phyloP scores from a whole-genome alignment of 352 stramenopile genomes.

The Pelagophyceae sp. region DNA sequence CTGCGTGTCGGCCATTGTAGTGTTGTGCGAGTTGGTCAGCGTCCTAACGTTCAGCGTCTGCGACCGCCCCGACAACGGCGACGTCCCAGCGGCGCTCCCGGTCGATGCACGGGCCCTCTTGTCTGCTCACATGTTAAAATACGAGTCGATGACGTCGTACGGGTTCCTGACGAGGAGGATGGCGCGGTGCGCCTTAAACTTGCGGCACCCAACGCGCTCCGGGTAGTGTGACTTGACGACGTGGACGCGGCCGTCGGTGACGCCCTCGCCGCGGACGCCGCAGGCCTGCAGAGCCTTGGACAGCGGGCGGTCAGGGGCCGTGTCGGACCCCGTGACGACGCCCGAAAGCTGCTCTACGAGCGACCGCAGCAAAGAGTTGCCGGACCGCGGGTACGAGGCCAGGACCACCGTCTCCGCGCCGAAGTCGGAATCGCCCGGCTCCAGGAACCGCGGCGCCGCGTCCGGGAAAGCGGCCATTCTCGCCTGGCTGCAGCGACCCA shows the following conservation, averaged over 20 bases:
- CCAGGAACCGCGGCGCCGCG: constrained; percentile 12
- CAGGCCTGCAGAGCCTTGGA: constrained; percentile 48
- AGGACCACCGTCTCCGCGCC: constrained; percentile 42
- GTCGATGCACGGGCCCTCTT: neutral
- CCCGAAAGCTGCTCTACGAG: constrained; percentile 86
- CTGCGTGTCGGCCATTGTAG: constrained; percentile 56
- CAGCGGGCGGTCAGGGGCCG: constrained; percentile 78
- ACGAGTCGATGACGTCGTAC: constrained; percentile 96
- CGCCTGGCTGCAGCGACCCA: no score
- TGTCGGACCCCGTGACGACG: constrained; percentile 92
- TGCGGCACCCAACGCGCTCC: constrained; percentile 75
- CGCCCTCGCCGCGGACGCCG: constrained; percentile 65
- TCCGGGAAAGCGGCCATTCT: no score
- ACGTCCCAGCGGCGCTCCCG: no score
- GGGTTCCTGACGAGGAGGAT: constrained; percentile 82
- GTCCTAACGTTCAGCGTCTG: constrained; percentile 1
- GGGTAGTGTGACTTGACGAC: constrained; percentile 98
- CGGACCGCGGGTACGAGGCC: constrained; percentile 90
- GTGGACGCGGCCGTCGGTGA: constrained; percentile 83
- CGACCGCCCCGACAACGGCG: neutral
- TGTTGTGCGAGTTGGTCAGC: constrained; percentile 22
- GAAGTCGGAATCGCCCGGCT: neutral
- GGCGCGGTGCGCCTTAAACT: constrained; percentile 36
- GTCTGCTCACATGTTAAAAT: constrained; percentile 85
- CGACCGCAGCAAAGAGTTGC: constrained; percentile 90